Evolutionary conservation across 1,284 basidiomycete genomes (phyloP).

Genomic region (Ceratobasidium papillatum): DNA sequence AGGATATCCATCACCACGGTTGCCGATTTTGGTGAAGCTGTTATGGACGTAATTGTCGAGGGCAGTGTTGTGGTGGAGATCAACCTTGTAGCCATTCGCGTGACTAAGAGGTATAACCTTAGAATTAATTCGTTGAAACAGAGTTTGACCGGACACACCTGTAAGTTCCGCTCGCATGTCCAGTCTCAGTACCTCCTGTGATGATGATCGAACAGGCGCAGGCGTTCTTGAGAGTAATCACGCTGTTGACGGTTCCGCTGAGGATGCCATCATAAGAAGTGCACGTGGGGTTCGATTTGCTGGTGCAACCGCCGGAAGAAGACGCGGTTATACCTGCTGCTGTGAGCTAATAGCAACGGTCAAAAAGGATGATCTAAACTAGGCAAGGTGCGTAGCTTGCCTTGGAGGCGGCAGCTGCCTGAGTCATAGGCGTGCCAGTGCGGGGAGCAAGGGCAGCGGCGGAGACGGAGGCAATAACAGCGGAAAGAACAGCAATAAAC

Average conservation of each 20-base stretch:
- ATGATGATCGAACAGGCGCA: conserved; percentile 35
- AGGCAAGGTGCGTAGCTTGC: neutral
- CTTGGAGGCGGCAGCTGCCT: conserved; percentile 17
- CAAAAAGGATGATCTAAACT: neutral
- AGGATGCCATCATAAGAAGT: conserved; percentile 41
- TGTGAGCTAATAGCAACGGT: conserved; percentile 12
- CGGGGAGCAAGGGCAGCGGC: conserved; percentile 22
- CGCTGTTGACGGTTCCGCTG: conserved; percentile 37
- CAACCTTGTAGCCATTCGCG: conserved; percentile 42
- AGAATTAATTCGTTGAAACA: neutral
- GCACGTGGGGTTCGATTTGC: conserved; percentile 33
- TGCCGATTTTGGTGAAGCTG: conserved; percentile 37
- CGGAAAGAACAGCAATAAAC: conserved; percentile 6
- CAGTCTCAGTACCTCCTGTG: conserved; percentile 40
- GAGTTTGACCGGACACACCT: conserved; percentile 11
- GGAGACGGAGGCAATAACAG: conserved; percentile 13
- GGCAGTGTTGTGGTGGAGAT: conserved; percentile 23
- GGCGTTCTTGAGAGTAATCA: conserved; percentile 41
- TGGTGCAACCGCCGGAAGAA: conserved; percentile 41
- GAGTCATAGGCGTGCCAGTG: conserved; percentile 23
- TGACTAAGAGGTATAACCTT: neutral
- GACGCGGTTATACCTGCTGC: conserved; percentile 32
- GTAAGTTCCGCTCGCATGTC: conserved; percentile 40
- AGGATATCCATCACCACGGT: conserved; percentile 40
- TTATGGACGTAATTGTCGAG: conserved; percentile 38